Base-by-base conservation (phyloP, 345 rosid genomes). In the Eutrema japonicum region DNA sequence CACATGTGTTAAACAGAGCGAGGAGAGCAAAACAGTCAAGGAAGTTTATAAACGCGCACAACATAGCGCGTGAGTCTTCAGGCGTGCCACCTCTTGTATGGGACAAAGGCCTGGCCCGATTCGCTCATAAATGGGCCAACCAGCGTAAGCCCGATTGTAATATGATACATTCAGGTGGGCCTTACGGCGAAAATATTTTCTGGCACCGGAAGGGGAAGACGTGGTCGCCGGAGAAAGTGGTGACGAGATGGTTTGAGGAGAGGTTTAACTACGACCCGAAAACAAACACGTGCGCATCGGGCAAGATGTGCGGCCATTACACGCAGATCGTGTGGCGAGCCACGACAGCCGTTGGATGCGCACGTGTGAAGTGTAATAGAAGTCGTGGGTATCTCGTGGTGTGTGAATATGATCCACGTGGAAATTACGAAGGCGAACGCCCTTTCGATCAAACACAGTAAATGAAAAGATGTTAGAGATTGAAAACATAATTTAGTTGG, bases 101-200 rank as follows among this genome's bases (percentile, higher is more conserved):
- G 87, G 49, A 83, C 78, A 47, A 2, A 5, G 22, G 2, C 62
- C 57, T 85, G 4, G 81, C 85, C 10, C 72, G 36, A 10, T 66
- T 32, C 48, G 83, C 89, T 8, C 6, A 50, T 42, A 30, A 66
- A 45, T 77, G 73, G 73, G 67, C 64, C 16, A 18, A 37, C 3
- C 50, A 37, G 38, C 42, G 9, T 70, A 70, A 72, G 83, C 70
- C 11, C 8, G 84, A 78, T 59, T 88, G 90, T 80, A 42, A 54
- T 0, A 58, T 85, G 85, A 4, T 58, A 6, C 88, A 85, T 67
- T 85, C 86, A 0, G 5, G 13, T 22, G 82, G 83, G 0, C 64
- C 63, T 0, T 84, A 81, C 40, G 87, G 92, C 1, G 87, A 85
- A 78, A 85, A 87, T 55, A 10, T 84, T 4, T 82, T 84, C 69